Base-by-base conservation (phyloP, 805 yeast genomes). In the Metschnikowia lachancei region DNA sequence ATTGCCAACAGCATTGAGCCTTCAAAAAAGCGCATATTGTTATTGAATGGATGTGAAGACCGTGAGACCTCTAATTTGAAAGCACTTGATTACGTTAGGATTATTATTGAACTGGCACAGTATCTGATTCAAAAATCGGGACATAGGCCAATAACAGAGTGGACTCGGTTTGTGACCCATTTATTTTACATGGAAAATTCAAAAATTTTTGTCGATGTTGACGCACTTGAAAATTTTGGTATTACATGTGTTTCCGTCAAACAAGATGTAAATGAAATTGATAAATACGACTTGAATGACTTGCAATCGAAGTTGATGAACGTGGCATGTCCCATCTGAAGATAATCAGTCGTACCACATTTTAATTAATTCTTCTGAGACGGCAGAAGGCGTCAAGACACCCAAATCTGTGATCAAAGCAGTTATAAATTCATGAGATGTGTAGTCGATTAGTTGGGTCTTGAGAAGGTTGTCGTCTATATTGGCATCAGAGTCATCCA, bases 381-480 rank as follows among this genome's bases (percentile, higher is more conserved):
- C 99, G 0, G 98, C 98, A 50, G 96, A 85, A 11, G 99, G 97
- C 6, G 99, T 94, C 55, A 94, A 75, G 1, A 94, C 97, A 14
- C 99, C 99, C 53, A 94, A 74, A 64, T 94, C 99, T 3, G 99
- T 92, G 49, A 94, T 89, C 55, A 94, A 76, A 3, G 98, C 98
- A 2, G 99, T 94, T 44, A 94, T 87, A 60, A 84, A 89, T 57
- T 91, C 92, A 66, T 94, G 97, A 11, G 97, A 95, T 0, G 99
- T 94, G 69, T 90, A 95, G 66, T 94, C 99, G 40, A 90, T 80
- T 41, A 67, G 59, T 35, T 70, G 75, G 11, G 64, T 62, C 29
- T 61, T 64, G 39, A 66, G 60, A 36, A 55, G 47, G 18, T 39
- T 44, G 12, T 57, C 57, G 38, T 56, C 61, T 8, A 47, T 58